Conservation (phyloP, 441 rosid species). For the Syzygium malaccense region DNA sequence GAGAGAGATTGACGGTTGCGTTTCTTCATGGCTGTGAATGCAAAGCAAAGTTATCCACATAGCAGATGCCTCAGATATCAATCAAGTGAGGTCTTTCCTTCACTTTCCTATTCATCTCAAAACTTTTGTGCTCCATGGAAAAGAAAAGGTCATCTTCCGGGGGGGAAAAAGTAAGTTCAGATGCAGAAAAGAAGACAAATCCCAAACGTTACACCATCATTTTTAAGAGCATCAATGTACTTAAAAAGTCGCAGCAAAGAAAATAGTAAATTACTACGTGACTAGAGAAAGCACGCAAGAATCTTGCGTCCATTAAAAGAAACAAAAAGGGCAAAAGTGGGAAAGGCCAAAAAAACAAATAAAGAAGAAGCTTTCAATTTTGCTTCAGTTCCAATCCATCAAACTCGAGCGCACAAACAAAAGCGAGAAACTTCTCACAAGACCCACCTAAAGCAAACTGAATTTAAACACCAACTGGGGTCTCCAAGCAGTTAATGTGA, state of each 20-base stretch:
- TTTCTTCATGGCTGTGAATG: slow-evolving; percentile 75
- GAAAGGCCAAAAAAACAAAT: not conserved
- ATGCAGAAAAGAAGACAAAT: slow-evolving; percentile 9
- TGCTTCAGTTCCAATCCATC: slow-evolving; percentile 55
- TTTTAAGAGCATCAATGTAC: slow-evolving; percentile 20
- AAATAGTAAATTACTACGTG: slow-evolving; percentile 5
- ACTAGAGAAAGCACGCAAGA: slow-evolving; percentile 26
- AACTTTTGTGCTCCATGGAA: slow-evolving; percentile 23
- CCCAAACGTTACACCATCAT: slow-evolving; percentile 9
- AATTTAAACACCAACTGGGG: slow-evolving; percentile 6
- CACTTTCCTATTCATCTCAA: not conserved
- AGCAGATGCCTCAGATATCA: slow-evolving; percentile 8
- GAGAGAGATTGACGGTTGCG: slow-evolving; percentile 51
- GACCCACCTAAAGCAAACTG: slow-evolving; percentile 16
- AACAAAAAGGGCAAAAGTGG: slow-evolving; percentile 31
- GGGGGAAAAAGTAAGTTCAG: slow-evolving; percentile 21
- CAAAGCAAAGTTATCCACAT: slow-evolving; percentile 12
- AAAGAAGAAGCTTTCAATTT: slow-evolving; percentile 16
- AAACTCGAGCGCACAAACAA: slow-evolving; percentile 21
- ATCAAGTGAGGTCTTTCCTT: not conserved
- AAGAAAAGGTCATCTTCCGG: slow-evolving; percentile 21
- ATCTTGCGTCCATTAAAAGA: slow-evolving; percentile 51
- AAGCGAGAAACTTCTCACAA: slow-evolving; percentile 42
- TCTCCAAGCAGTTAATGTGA: slow-evolving; percentile 7
- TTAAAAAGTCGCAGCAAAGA: slow-evolving; percentile 19